Percentiles rank a stretch among this genome's conserved stretches.
Evolutionary conservation across 2,329 filamentous ascomycete species (phyloP).

Genomic region (Diaporthe ampelina): DNA sequence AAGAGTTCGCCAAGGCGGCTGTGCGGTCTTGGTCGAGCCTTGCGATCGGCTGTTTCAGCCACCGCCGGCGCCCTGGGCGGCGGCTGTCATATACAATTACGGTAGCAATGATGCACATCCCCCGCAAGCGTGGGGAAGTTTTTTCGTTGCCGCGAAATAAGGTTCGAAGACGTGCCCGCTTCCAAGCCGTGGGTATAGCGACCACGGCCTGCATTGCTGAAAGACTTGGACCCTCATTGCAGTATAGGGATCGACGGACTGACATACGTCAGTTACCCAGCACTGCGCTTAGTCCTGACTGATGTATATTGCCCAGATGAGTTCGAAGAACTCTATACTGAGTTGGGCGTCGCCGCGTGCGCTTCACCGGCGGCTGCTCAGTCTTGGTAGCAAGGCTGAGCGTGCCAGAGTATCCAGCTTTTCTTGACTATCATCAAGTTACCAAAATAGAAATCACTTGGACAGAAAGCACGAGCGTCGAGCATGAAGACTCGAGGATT

Average conservation of each 20-base stretch:
- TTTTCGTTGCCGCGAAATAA: not conserved
- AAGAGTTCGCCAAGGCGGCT: conserved; percentile 32
- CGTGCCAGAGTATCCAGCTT: not conserved
- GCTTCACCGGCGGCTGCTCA: conserved; percentile 12
- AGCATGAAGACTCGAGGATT: not conserved
- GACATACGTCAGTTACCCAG: not conserved
- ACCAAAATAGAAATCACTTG: conserved; percentile 2
- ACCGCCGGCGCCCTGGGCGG: conserved; percentile 17
- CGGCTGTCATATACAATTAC: not conserved
- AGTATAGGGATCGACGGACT: conserved; percentile 4
- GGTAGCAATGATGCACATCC: not conserved
- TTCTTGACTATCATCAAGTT: not conserved
- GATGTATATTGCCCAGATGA: conserved; percentile 26
- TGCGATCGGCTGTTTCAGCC: conserved; percentile 28
- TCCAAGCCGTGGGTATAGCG: conserved; percentile 4
- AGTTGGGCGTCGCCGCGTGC: conserved; percentile 11
- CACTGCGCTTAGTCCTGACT: not conserved
- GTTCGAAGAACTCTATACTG: not conserved
- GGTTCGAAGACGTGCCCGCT: not conserved
- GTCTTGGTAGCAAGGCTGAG: conserved; percentile 22
- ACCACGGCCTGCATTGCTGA: conserved; percentile 2
- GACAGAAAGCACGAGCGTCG: not conserved
- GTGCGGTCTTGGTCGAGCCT: conserved; percentile 5
- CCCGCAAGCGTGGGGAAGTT: not conserved
- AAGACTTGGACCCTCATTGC: not conserved